A percentile compares a stretch with the other conserved stretches of the same genome.
phyloP scores from a whole-genome alignment of 768 basidiomycete species.

The Tulasnella sp. region DNA sequence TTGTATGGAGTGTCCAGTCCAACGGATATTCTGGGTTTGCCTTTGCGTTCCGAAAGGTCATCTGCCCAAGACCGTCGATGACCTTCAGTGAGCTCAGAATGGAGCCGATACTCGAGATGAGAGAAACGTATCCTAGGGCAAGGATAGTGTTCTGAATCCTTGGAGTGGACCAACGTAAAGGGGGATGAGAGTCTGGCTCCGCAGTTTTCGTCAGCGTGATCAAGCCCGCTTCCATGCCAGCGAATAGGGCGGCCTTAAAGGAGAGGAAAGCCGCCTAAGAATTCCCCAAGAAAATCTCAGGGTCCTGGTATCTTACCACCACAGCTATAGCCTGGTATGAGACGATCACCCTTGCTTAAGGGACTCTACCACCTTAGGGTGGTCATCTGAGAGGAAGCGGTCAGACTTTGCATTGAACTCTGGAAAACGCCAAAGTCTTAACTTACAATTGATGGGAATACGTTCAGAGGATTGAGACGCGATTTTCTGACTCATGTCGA shows the following conservation, averaged over 20 bases:
- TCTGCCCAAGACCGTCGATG: not conserved
- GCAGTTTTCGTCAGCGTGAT: not conserved
- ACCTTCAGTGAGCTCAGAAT: not conserved
- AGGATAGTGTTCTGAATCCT: not conserved
- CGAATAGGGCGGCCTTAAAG: not conserved
- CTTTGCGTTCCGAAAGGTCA: not conserved
- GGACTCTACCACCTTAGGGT: constrained; percentile 2
- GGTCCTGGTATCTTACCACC: not conserved
- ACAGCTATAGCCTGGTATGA: not conserved
- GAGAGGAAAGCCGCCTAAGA: not conserved
- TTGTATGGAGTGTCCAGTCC: not conserved
- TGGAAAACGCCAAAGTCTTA: not conserved
- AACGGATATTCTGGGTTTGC: not conserved
- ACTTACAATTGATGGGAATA: not conserved
- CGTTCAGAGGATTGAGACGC: not conserved
- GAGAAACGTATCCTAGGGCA: not conserved
- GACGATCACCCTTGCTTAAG: not conserved
- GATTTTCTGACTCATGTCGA: not conserved
- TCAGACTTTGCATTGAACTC: not conserved
- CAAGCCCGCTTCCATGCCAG: not conserved
- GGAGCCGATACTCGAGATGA: not conserved
- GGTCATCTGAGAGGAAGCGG: not conserved
- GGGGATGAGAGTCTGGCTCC: not conserved
- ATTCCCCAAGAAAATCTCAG: not conserved
- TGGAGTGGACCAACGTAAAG: not conserved